Percentiles rank a stretch among this genome's conserved stretches.
phyloP scores from a whole-genome alignment of 257 asterid genomes.

The Ophiorrhiza pumila region DNA sequence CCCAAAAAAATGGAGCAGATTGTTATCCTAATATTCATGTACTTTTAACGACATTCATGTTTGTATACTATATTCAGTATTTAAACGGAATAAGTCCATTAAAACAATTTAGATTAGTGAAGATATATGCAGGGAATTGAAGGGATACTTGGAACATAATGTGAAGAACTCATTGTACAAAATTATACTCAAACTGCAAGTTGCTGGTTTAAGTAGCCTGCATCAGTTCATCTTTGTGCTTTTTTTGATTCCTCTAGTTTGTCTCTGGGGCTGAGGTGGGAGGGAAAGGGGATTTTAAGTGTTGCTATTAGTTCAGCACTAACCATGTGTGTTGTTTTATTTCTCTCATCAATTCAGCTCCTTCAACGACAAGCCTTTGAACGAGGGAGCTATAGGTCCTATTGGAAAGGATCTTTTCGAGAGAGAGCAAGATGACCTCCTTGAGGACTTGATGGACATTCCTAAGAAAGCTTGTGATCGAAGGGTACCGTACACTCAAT shows the following conservation, averaged over 20 bases:
- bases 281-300: neutral
- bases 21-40: neutral
- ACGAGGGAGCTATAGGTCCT: constrained; percentile 58
- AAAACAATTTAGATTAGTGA: neutral
- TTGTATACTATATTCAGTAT: neutral
- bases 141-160: neutral
- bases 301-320: neutral
- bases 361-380: constrained; percentile 78
- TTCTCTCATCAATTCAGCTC: constrained; percentile 42
- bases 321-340: neutral
- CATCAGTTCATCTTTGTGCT: neutral
- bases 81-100: neutral
- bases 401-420: constrained; percentile 87
- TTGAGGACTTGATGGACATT: constrained; percentile 77
- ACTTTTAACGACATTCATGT: neutral
- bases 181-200: neutral
- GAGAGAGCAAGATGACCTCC: constrained; percentile 93
- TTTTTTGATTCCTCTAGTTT: neutral
- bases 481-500: constrained; percentile 63
- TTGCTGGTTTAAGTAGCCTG: neutral
- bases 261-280: neutral
- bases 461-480: constrained; percentile 98
- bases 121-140: neutral
- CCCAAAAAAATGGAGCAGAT: neutral
- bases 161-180: neutral